Conservation (phyloP, 345 rosid genomes). For the Eutrema yunnanense region DNA sequence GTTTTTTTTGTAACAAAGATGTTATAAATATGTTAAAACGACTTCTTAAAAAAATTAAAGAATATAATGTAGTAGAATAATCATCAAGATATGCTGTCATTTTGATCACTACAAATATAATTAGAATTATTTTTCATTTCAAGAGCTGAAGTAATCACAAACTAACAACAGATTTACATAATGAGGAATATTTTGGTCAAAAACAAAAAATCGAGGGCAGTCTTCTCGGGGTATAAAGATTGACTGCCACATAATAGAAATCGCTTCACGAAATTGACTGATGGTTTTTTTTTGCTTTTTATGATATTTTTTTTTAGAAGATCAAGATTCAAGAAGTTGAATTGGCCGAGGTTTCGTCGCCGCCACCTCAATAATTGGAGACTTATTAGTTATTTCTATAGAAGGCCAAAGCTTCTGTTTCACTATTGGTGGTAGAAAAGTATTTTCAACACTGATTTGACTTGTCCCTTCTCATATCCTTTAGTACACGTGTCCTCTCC, state of each 20-base stretch:
- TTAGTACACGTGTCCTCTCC: neutral
- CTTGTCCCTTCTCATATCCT: neutral
- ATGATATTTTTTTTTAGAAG: neutral
- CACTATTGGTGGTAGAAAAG: constrained; percentile 11
- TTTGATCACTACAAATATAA: neutral
- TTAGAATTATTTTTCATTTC: neutral
- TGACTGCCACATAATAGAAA: constrained; percentile 9
- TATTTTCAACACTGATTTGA: constrained; percentile 6
- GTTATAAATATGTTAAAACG: neutral
- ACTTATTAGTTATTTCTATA: neutral
- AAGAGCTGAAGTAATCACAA: neutral
- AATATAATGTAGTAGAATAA: neutral
- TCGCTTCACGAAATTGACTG: constrained; percentile 17
- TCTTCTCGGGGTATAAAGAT: neutral
- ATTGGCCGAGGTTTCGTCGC: neutral
- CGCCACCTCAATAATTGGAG: constrained; percentile 20
- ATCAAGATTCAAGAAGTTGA: neutral
- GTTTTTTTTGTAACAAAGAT: neutral
- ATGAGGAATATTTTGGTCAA: neutral
- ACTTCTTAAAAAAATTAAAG: neutral
- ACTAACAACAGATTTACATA: neutral
- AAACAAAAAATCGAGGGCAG: neutral
- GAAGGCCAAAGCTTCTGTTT: neutral
- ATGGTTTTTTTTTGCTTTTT: neutral
- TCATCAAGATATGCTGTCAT: neutral